These are phyloP conservation scores for Cytospora chrysosperma DNA, from an alignment of 2,329 filamentous ascomycete genomes.

Conservation along the genomic window DNA sequence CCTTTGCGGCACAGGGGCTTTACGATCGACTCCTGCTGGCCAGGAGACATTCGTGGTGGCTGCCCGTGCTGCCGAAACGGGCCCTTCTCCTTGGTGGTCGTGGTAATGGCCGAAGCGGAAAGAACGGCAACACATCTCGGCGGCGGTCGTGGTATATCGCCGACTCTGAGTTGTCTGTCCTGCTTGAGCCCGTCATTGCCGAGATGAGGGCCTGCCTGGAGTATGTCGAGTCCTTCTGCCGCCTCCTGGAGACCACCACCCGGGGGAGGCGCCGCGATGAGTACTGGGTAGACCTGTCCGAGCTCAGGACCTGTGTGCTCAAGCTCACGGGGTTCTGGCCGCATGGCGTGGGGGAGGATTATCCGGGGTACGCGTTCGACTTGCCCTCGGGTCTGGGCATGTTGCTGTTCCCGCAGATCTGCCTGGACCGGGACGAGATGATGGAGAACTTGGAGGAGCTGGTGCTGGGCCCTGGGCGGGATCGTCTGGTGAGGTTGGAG, in stretches of 20 bases:
- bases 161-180: not conserved
- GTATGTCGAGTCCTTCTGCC: not conserved
- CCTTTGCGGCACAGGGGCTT: not conserved
- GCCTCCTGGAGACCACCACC: not conserved
- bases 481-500: not conserved
- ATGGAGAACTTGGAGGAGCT: not conserved
- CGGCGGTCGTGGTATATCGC: not conserved
- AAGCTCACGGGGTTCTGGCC: not conserved
- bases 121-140: not conserved
- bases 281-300: not conserved
- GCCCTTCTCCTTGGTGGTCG: no score
- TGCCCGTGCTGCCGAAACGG: not conserved
- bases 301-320: not conserved
- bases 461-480: not conserved
- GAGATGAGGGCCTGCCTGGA: slow-evolving; percentile 1
- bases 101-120: no score
- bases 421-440: not conserved
- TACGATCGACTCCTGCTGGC: slow-evolving; percentile 1
- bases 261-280: not conserved
- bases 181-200: not conserved
- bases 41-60: not conserved
- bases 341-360: not conserved
- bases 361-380: not conserved
- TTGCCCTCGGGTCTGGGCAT: not conserved
- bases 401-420: not conserved